Evolutionary conservation across 1,284 basidiomycete genomes (phyloP), one percentile per base, ranked within the genome.

Genomic region (Anthracocystis panici-leucophaei): DNA sequence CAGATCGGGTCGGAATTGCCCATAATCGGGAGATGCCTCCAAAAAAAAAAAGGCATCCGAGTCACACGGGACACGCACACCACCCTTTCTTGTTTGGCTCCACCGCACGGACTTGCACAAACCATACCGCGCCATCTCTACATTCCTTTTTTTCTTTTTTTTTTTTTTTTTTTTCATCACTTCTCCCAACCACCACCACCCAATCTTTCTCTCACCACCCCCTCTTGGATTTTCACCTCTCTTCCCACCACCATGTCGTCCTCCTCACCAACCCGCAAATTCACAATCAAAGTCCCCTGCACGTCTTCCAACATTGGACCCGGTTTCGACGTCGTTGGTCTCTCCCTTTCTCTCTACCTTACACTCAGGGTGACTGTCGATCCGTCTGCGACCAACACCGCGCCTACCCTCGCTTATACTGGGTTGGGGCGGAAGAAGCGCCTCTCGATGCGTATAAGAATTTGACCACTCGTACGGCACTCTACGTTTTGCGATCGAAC

Each of bases 241-340:
- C n/a, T n/a, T n/a, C n/a, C n/a, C n/a, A n/a, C n/a, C n/a, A 48
- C 2, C 21, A 46, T 57, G 54, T 20, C 46, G 14, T 41, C 46
- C 54, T 25, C 4, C 27, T 4, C 27, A 27, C 7, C 65, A n/a
- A 14, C 46, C 1, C 61, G 68, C 23, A 68, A 56, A 31, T 89
- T 89, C 85, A 87, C 83, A 16, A 93, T 99, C 86, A 89, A 89
- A 78, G 93, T 99, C 57, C 96, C 96, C 10, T 94, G 94, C 23
- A 98, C 96, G 1, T 96, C 95, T 64, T 96, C 96, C 76, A 99
- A 99, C 88, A 95, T 99, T 83, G 96, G 96, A 3, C 97, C 97
- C 27, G 97, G 97, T 14, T 99, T 99, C 86, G 97, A 99, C 86
- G 97, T 99, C 66, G 94, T 97, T 75, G 97, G 97, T 21, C 91